Evolutionary conservation across 495 filamentous ascomycete genomes (phyloP).

Genomic region (Talaromyces nanjingensis): DNA sequence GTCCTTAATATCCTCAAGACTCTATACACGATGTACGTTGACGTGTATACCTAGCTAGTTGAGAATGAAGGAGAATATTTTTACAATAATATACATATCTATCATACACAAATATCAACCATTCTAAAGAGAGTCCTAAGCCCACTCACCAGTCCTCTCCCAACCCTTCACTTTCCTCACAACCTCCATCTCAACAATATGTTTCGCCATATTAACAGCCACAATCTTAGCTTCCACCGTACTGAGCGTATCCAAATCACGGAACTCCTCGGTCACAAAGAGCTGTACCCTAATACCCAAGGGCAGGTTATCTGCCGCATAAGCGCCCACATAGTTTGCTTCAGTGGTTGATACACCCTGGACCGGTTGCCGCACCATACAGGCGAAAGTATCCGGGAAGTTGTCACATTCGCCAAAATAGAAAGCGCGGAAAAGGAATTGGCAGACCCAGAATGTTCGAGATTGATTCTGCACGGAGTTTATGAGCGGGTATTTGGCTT

Average conservation of each 20-base stretch:
- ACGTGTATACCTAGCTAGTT: too few relatives aligned
- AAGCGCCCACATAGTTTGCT: conserved; percentile 14
- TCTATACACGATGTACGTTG: too few relatives aligned
- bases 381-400: conserved; percentile 57
- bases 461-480: conserved; percentile 28
- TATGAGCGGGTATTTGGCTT: conserved; percentile 16
- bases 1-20: too few relatives aligned
- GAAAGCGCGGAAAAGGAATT: conserved; percentile 69
- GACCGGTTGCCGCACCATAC: conserved; percentile 36
- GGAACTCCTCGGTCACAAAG: conserved; percentile 20
- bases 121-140: neutral
- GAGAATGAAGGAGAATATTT: neutral
- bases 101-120: neutral
- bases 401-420: conserved; percentile 54
- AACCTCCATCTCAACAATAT: conserved; percentile 45
- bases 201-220: conserved; percentile 46
- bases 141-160: conserved; percentile 17
- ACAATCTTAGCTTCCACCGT: conserved; percentile 51
- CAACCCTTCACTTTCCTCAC: conserved; percentile 36
- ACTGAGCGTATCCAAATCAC: conserved; percentile 37
- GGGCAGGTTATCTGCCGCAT: conserved; percentile 24
- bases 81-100: neutral
- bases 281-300: conserved; percentile 27
- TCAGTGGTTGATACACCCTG: conserved; percentile 25
- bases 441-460: conserved; percentile 54